Evolutionary conservation across 768 basidiomycete genomes (phyloP), one percentile per base, ranked within the genome.

Genomic region (Galerina sulciceps): DNA sequence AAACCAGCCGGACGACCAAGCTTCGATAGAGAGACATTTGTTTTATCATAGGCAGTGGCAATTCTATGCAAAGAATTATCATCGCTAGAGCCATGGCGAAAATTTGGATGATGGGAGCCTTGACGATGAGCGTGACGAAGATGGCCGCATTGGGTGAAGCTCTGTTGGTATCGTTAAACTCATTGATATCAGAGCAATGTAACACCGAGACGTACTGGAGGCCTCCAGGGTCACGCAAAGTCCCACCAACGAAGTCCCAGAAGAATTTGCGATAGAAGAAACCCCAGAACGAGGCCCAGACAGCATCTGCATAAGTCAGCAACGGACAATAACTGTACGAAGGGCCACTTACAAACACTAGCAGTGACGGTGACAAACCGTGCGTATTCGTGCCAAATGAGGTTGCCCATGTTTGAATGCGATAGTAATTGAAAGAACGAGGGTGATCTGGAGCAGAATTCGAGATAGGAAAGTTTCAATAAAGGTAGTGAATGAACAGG

Each of bases 221-320:
- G 53, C 91, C 91, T 76, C 91, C 91, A 26, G 91, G 91, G 70
- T 85, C 81, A 60, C 90, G 88, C 57, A 93, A 70, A 57, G 81
- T 88, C 46, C 91, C 94, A 58, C 86, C 88, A n/a, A 94, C 76
- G 70, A 96, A 93, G 77, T 96, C 95, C 91, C 92, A 96, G 77
- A 96, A 95, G 84, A 93, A 96, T 77, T 96, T 96, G 74, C 93
- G 91, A 76, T 86, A 94, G 65, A 89, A 77, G 13, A 95, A 71
- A 15, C 87, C 94, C 76, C 85, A 96, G 75, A 91, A 88, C 34
- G 84, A 79, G 13, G 90, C 88, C 93, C 91, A 93, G 10, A 93
- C 76, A 57, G 87, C 84, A 71, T 92, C 92, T 93, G 60, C 4
- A 49, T 38, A 37, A 8, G 52, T 59, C 47, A 14, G 49, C 36